A percentile compares a stretch with the other conserved stretches of the same genome.
Conservation (phyloP, 768 basidiomycete species). For the Rhodotorula taiwanensis region DNA sequence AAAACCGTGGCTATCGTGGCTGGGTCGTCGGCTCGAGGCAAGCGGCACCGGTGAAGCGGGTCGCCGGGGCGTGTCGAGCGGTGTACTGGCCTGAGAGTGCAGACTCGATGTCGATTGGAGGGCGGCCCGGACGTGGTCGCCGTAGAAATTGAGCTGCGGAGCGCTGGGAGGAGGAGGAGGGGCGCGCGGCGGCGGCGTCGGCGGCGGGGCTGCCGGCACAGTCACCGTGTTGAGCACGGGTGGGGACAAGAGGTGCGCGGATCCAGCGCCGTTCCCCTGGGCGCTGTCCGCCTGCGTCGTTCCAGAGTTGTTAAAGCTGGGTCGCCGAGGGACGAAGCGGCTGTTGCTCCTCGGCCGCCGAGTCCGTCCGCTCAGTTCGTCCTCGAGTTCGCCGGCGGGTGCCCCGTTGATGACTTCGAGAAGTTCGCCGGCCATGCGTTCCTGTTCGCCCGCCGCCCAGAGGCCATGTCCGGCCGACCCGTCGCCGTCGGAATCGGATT, state of each 20-base stretch:
- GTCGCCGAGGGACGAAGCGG: conserved; percentile 5
- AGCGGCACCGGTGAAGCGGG: too few species aligned
- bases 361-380: conserved; percentile 33
- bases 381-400: conserved; percentile 24
- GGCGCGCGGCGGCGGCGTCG: too few species aligned
- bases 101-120: not conserved
- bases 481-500: conserved; percentile 33
- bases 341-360: conserved; percentile 25
- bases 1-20: not conserved
- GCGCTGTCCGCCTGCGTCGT: too few species aligned
- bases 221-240: not conserved
- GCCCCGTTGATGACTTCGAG: conserved; percentile 33
- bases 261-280: too few species aligned
- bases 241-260: not conserved
- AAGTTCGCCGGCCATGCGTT: conserved; percentile 32
- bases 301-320: conserved; percentile 1
- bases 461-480: conserved; percentile 4
- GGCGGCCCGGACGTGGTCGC: conserved; percentile 13
- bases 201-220: not conserved
- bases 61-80: not conserved
- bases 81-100: not conserved
- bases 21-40: too few species aligned
- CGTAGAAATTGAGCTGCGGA: conserved; percentile 1
- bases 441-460: conserved; percentile 28
- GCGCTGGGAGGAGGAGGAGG: too few species aligned